A percentile compares a stretch with the other conserved stretches of the same genome.
These are phyloP conservation scores for Sclerotinia trifoliorum DNA, from an alignment of 2,329 filamentous ascomycete species.

Conservation along the genomic window DNA sequence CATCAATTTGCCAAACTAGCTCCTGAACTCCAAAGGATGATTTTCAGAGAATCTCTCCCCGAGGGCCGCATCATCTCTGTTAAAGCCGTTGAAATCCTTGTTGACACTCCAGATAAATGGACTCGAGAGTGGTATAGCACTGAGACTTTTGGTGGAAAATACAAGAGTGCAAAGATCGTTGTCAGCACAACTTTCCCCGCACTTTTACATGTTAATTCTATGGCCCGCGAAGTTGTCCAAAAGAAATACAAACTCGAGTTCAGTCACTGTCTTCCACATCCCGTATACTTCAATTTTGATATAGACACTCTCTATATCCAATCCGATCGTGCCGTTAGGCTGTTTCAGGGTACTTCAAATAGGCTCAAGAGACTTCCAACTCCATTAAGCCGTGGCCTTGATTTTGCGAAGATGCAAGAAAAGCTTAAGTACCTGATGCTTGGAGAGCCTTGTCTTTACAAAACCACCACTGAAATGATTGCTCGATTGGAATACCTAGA, in stretches of 20 bases:
- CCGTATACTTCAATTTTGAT: slow-evolving; percentile 11
- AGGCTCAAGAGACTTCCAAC: background rate
- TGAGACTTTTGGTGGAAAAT: background rate
- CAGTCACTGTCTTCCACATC: background rate
- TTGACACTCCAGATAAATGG: slow-evolving; percentile 3
- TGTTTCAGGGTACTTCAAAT: background rate
- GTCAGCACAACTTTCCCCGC: background rate
- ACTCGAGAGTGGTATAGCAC: slow-evolving; percentile 1
- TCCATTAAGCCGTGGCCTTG: background rate
- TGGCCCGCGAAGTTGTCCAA: background rate
- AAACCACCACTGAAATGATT: slow-evolving; percentile 14
- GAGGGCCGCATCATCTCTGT: background rate
- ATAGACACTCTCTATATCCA: slow-evolving; percentile 13
- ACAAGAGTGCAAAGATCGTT: slow-evolving; percentile 5
- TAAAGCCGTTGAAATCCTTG: slow-evolving; percentile 1
- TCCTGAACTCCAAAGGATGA: slow-evolving; percentile 16
- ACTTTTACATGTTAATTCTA: background rate
- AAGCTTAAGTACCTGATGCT: slow-evolving; percentile 14
- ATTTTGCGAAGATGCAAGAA: slow-evolving; percentile 11
- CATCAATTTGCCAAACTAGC: slow-evolving; percentile 12
- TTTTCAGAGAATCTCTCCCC: slow-evolving; percentile 8
- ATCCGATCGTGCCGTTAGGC: background rate
- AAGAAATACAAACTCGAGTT: slow-evolving; percentile 13
- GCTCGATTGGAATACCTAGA: background rate
- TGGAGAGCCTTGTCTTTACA: slow-evolving; percentile 12